Evolutionary conservation across 371 early-diverging fungal genomes (phyloP), one percentile per base, ranked within the genome.

Genomic region (Lichtheimia corymbifera): DNA sequence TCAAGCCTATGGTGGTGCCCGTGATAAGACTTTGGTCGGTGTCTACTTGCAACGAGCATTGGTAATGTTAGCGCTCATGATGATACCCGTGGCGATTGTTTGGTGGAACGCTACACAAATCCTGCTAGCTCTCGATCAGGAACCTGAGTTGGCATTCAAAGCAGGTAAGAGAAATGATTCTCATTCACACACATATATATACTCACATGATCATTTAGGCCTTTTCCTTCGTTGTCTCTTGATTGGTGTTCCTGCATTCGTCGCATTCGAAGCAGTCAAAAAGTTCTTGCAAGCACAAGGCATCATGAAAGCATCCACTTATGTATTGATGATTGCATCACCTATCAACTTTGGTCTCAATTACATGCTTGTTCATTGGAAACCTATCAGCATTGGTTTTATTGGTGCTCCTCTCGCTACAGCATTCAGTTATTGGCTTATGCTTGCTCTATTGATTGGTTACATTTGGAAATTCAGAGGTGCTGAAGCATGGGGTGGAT

Each of bases 331-430:
- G 44, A 76, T 91, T 18, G 86, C 86, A 9, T 71, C 90, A 5
- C 93, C 93, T 18, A 54, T 93, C 60, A 94, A 93, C 67, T 70
- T 91, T 2, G 59, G 88, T 18, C 71, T 90, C 61, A 93, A 89
- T 70, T 93, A 89, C 47, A 28, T 72, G 7, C 71, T 94, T 18
- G 93, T 94, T 24, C 91, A 87, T 82, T 82, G 83, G 55, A 63
- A 74, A 22, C 80, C 85, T 14, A 67, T 85, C 14, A 70, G 77
- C 3, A 59, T 94, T 22, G 96, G 96, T 9, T 90, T 87, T 56
- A 84, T 89, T 47, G 96, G 97, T 20, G 93, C 95, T 0, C 94
- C 96, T 0, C 62, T 93, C 4, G 95, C 93, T 12, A 89, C 90
- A 0, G 76, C 83, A 15, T 68, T 91, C 41, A 89, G 91, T 14